Evolutionary conservation across 805 yeast genomes (phyloP), one percentile per base, ranked within the genome.

Genomic region (Saccharomycopsis sp.): DNA sequence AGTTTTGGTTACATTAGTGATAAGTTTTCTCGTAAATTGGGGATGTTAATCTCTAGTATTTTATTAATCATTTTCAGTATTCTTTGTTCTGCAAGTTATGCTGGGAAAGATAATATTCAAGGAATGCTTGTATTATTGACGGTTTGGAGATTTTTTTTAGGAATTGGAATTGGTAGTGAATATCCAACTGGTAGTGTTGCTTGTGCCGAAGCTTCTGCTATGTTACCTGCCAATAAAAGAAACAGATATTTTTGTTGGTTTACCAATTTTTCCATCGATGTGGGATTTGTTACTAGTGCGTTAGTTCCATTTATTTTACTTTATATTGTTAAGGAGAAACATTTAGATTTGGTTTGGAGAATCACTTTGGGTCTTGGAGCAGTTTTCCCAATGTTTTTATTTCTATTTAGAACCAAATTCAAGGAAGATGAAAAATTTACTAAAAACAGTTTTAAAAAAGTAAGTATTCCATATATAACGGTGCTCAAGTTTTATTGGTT

Each of bases 141-240:
- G 6, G 80, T 79, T 8, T 85, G 80, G 58, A 72, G 97, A 59
- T 84, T 84, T 59, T 79, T 88, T 61, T 63, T 88, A 38, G 97
- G 97, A 62, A 66, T 85, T 49, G 94, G 88, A 52, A 83, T 89
- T 51, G 97, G 97, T 52, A 88, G 94, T 37, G 97, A 88, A 62
- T 88, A 88, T 56, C 95, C 96, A 35, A 80, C 94, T 12, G 88
- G 95, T 34, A 80, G 95, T 6, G 89, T 88, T 15, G 94, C 94
- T 28, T 85, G 94, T 51, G 87, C 96, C 21, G 96, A 88, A 60
- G 92, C 94, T 30, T 76, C 94, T 34, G 77, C 82, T 42, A 62
- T 74, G 47, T 64, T 87, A 51, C 83, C 88, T 14, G 69, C 75
- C n/a, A 94, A 94, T 43, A 69, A 71, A 45, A 79, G 96, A 66